Conservation (phyloP, 2,329 filamentous ascomycete species). For the Geoglossum cookeanum region DNA sequence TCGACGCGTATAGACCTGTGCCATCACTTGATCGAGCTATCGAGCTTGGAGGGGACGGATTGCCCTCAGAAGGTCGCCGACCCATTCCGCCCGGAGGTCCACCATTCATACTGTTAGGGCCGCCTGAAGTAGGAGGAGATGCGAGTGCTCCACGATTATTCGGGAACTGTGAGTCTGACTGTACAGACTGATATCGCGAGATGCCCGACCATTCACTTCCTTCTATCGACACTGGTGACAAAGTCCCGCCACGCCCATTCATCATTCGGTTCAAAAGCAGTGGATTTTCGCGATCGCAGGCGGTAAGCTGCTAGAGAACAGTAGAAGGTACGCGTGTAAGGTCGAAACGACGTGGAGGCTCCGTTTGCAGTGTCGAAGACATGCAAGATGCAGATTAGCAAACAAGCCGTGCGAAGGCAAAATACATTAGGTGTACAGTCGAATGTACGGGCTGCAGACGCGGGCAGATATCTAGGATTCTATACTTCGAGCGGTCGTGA, state of each 20-base stretch:
- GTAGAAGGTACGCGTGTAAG: not conserved
- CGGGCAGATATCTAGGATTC: not conserved
- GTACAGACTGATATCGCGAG: slow-evolving; percentile 42
- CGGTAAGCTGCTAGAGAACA: not conserved
- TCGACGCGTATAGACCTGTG: slow-evolving; percentile 45
- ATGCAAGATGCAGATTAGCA: slow-evolving; percentile 1
- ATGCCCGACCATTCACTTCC: slow-evolving; percentile 67
- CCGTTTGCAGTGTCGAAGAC: slow-evolving; percentile 1
- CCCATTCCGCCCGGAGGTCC: slow-evolving; percentile 33
- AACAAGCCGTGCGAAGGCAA: not conserved
- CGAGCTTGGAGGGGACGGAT: slow-evolving; percentile 74
- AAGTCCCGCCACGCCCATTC: slow-evolving; percentile 55
- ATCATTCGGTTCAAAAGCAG: slow-evolving; percentile 24
- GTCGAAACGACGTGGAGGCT: not conserved
- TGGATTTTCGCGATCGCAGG: slow-evolving; percentile 9
- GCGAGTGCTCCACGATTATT: slow-evolving; percentile 13
- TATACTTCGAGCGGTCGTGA: not conserved
- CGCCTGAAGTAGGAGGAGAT: slow-evolving; percentile 11
- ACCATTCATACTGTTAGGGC: slow-evolving; percentile 12
- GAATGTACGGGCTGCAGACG: not conserved
- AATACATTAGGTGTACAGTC: not conserved
- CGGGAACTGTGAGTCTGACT: slow-evolving; percentile 13
- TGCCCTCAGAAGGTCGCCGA: slow-evolving; percentile 19
- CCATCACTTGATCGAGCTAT: slow-evolving; percentile 72
- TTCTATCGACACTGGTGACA: slow-evolving; percentile 65